Base-by-base conservation (phyloP, 495 filamentous ascomycete genomes). In the Xylaria longipes region DNA sequence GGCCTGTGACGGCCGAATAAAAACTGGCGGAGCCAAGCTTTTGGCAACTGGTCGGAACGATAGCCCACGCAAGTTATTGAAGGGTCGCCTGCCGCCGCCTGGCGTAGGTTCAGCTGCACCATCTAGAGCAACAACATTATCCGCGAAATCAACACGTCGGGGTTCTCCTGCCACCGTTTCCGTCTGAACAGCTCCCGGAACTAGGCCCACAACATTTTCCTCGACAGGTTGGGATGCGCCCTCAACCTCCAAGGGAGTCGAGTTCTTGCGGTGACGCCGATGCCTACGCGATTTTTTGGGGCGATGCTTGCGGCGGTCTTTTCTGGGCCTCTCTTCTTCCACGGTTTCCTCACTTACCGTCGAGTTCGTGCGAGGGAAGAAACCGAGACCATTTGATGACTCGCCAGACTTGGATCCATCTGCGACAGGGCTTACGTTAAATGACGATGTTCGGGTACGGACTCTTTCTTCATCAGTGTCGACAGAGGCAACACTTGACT, bases 401-500 rank as follows among this genome's bases (percentile, higher is more conserved):
- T 83, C 78, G 25, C 81, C 81, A 12, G 76, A 76, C 29, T 72
- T 75, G 0, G 71, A 68, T n/a, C 79, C 77, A 4, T 82, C 82
- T 7, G 73, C 33, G 25, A 52, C 57, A 25, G 82, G 75, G 58
- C 75, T 82, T 17, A 71, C 72, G 62, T 79, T 76, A 7, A 82
- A 81, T 1, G 83, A 83, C 0, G 83, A 77, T 0, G 81, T 80
- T 17, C 79, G 75, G 57, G 80, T 80, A 17, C 71, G 75, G 20
- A 63, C 66, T 15, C 69, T 27, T 14, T 62, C 74, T 3, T 83
- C 80, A 25, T 76, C 82, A 0, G 87, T 90, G 20, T 91, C 89
- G 62, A 87, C 87, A 33, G 91, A 93, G 73, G 91, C 91, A 11
- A 85, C 84, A 75, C 90, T 94, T 0, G 91, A 93, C 79, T 94